Base-by-base conservation (phyloP, 2,329 filamentous ascomycete genomes). In the Sporothrix humicola region DNA sequence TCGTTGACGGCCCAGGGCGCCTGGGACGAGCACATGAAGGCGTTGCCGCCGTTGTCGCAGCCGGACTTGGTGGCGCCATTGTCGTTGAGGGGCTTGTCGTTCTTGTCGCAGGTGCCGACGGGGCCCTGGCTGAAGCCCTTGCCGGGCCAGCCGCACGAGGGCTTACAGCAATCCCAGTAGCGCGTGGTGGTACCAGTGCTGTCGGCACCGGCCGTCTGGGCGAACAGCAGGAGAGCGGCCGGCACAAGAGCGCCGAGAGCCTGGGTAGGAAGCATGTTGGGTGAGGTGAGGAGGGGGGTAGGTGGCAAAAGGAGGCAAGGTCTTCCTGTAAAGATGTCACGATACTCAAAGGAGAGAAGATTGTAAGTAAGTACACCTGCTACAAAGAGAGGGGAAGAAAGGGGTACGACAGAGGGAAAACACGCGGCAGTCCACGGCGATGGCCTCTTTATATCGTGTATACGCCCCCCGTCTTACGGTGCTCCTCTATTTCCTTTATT, bases 111-210 rank as follows among this genome's bases (percentile, higher is more conserved):
- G 31, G 84, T 84, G 23, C 76, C 78, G 13, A 88, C 85, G 12
- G 85, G 85, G 15, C 75, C 75, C 13, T 72, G 74, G 75, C 76
- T 79, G 75, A 80, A 84, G 79, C 83, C 83, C 78, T 89, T 89
- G 65, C 81, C 83, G 44, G 83, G 80, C 87, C 87, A 85, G 10
- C 82, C 83, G 78, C 88, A 90, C 37, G 86, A 87, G 31, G 90
- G 87, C 84, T 93, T 93, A 83, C 90, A 92, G 83, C 91, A 92
- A 80, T 92, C 90, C 87, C 88, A 77, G 74, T 77, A 77, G 20
- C 76, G 74, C 15, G 76, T 76, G 20, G 76, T 77, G 5, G 73
- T 48, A 48, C 76, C 76, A 7, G 69, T 74, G 26, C 50, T 61
- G 66, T 75, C 73, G n/a, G 71, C 65, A 9, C 37, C 68, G 52